A percentile compares a stretch with the other conserved stretches of the same genome.
phyloP scores from a whole-genome alignment of 2,329 filamentous ascomycete species.

The Arthrobotrys conoides region DNA sequence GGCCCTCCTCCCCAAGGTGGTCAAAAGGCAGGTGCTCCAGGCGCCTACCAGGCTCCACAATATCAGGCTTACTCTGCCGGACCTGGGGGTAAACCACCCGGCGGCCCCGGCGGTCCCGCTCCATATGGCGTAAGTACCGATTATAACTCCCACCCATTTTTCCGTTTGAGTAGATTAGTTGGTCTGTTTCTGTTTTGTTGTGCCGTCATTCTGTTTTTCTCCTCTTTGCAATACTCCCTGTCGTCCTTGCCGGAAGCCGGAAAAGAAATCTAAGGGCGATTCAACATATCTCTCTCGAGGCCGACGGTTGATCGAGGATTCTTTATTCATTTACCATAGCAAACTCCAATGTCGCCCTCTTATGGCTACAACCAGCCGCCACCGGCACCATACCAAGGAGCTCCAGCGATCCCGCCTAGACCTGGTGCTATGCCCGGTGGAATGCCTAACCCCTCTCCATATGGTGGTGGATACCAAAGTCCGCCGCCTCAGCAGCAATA shows the following conservation, averaged over 20 bases:
- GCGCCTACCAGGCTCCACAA: slow-evolving; percentile 44
- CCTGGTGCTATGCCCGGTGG: slow-evolving; percentile 38
- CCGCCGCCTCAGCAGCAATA: slow-evolving; percentile 29
- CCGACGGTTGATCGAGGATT: slow-evolving; percentile 60
- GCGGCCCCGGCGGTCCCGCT: slow-evolving; percentile 37
- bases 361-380: slow-evolving; percentile 42
- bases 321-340: slow-evolving; percentile 54
- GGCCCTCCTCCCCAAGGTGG: slow-evolving; percentile 29
- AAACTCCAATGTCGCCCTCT: slow-evolving; percentile 41
- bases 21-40: slow-evolving; percentile 35
- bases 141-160: slow-evolving; percentile 16
- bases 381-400: slow-evolving; percentile 33
- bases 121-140: slow-evolving; percentile 59
- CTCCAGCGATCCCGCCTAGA: slow-evolving; percentile 50
- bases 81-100: slow-evolving; percentile 40
- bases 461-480: slow-evolving; percentile 55
- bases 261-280: slow-evolving; percentile 59
- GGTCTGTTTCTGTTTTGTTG: neutral
- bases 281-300: slow-evolving; percentile 56
- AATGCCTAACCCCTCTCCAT: slow-evolving; percentile 23
- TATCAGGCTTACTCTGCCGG: slow-evolving; percentile 52
- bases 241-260: slow-evolving; percentile 59
- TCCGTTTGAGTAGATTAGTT: neutral
- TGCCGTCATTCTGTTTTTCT: slow-evolving; percentile 19
- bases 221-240: slow-evolving; percentile 25